A percentile compares a stretch with the other conserved stretches of the same genome.
Conservation (phyloP, 78 protist species). For the Diacronema lutheri region DNA sequence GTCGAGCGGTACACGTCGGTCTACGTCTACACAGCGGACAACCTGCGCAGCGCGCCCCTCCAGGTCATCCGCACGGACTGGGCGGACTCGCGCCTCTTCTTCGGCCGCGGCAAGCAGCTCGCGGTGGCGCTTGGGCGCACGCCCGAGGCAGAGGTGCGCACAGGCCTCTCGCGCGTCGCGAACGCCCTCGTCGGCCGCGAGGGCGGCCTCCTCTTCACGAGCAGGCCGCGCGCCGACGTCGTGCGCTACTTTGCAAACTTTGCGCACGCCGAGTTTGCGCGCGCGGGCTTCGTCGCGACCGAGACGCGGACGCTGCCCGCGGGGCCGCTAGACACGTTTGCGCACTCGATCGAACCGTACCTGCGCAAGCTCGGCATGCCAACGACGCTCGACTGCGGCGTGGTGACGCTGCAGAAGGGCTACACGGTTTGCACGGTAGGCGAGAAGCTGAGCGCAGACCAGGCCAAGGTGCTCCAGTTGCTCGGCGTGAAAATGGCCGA, state of each 20-base stretch:
- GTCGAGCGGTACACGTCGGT: constrained; percentile 46
- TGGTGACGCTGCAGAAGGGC: not conserved
- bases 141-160: constrained; percentile 44
- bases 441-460: not conserved
- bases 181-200: constrained; percentile 13
- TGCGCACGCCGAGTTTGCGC: constrained; percentile 70
- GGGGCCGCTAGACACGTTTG: constrained; percentile 47
- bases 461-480: constrained; percentile 35
- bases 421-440: not conserved
- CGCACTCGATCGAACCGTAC: constrained; percentile 37
- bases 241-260: constrained; percentile 36
- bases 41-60: constrained; percentile 69
- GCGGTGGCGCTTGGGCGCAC: constrained; percentile 74
- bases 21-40: constrained; percentile 55
- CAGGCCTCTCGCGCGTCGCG: constrained; percentile 50
- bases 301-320: constrained; percentile 38
- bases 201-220: constrained; percentile 82
- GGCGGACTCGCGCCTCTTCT: constrained; percentile 50
- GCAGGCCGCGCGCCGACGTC: constrained; percentile 47
- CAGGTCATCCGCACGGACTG: constrained; percentile 60
- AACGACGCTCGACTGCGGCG: constrained; percentile 3
- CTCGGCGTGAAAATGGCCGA: not conserved
- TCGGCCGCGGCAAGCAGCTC: constrained; percentile 86
- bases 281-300: constrained; percentile 79
- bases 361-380: constrained; percentile 45